Base-by-base conservation (phyloP, 176 grass and related monocot species). In the Saccharum officinarum region DNA sequence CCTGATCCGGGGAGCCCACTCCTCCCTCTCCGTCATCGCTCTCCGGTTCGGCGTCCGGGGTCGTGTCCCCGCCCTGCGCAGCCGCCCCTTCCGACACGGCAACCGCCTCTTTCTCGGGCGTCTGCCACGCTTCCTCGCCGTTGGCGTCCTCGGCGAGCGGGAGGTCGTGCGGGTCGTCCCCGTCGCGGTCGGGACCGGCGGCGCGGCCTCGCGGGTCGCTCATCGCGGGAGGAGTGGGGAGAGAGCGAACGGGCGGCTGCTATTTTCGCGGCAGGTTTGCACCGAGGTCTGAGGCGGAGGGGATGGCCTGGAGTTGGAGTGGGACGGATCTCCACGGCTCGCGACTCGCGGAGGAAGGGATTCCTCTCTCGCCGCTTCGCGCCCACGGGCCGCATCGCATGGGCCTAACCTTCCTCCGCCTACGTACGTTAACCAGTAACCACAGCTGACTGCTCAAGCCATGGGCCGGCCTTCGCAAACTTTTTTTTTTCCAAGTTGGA, bases 261-360 rank as follows among this genome's bases (percentile, higher is more conserved):
- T 89, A 90, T 92, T 86, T 88, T 92, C 86, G 86, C 83, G 90
- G 80, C 80, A 82, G 80, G 72, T 82, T 82, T 85, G 79, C 69
- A 86, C 69, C 85, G 72, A 74, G 85, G 69, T 25, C 39, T 67
- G 60, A 79, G 82, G 76, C 76, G 20, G 81, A 76, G 65, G 63
- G 70, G 67, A 71, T 45, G 67, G 42, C 36, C n/a, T 25, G 37
- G 80, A 66, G 70, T 10, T 67, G 77, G 34, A 49, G 76, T 81
- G 82, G 85, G 84, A 89, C 80, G 89, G 89, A 91, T 86, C 86
- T 74, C 92, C 86, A 84, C 89, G 86, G 89, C 77, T 89, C 82
- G 86, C 92, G 78, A 83, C 47, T 59, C 70, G 52, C 41, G 57
- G 80, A 61, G 63, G 70, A 47, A 26, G 55, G 52, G 83, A 61